Conservation (phyloP, 768 basidiomycete species). For the Mycena latifolia region DNA sequence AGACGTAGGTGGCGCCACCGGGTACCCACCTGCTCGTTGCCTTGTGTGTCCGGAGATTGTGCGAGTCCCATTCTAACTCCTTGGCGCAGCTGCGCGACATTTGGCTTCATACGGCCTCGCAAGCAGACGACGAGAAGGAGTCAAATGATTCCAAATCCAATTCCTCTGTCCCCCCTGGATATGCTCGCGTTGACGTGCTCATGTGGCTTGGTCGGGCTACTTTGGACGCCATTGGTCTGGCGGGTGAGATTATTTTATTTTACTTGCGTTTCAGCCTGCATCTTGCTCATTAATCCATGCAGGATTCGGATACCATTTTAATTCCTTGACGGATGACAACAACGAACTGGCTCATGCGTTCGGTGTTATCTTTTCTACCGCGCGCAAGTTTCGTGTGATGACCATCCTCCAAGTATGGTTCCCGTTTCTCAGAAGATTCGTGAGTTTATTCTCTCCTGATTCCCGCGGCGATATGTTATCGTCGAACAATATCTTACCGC, state of each 20-base stretch:
- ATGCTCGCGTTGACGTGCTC: slow-evolving; percentile 62
- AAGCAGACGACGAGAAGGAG: slow-evolving; percentile 16
- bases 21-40: slow-evolving; percentile 21
- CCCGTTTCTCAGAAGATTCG: slow-evolving; percentile 64
- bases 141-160: slow-evolving; percentile 33
- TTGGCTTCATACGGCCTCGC: slow-evolving; percentile 45
- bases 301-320: slow-evolving; percentile 74
- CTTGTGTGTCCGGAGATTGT: slow-evolving; percentile 4
- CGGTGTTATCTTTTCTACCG: slow-evolving; percentile 63
- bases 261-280: background rate
- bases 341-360: slow-evolving; percentile 71
- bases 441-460: slow-evolving; percentile 47
- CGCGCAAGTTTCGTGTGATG: slow-evolving; percentile 64
- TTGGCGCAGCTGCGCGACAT: slow-evolving; percentile 60
- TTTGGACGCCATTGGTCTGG: slow-evolving; percentile 75
- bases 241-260: slow-evolving; percentile 53
- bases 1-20: slow-evolving; percentile 4
- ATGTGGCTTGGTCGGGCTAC: slow-evolving; percentile 69
- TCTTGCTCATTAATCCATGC: slow-evolving; percentile 10
- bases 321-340: slow-evolving; percentile 59
- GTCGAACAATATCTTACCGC: background rate
- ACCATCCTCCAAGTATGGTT: slow-evolving; percentile 71
- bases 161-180: slow-evolving; percentile 12
- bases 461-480: slow-evolving; percentile 31
- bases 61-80: slow-evolving; percentile 15